These are phyloP conservation scores for Poa pratensis DNA, from an alignment of 176 grass and related monocot species.

Conservation along the genomic window DNA sequence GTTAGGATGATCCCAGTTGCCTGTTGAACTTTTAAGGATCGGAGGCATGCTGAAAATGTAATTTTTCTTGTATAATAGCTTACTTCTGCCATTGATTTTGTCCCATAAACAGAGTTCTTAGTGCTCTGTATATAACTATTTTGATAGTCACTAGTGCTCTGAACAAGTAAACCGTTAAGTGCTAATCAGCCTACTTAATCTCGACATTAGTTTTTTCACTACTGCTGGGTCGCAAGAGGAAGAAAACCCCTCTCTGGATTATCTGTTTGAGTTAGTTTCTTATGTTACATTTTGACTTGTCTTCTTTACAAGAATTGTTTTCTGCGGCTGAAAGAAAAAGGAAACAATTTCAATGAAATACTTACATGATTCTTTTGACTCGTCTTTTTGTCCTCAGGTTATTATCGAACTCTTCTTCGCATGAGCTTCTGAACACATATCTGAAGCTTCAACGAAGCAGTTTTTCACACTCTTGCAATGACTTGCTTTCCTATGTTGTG, in stretches of 20 bases:
- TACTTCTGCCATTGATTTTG: not conserved
- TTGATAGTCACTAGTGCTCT: not conserved
- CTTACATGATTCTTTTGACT: not conserved
- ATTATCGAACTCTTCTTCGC: not conserved
- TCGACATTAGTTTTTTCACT: not conserved
- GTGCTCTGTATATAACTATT: no score
- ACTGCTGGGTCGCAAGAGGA: not conserved
- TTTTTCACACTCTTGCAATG: slow-evolving; percentile 35
- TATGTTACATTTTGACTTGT: not conserved
- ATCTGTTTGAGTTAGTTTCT: not conserved
- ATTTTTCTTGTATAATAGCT: not conserved
- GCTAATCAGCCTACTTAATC: not conserved
- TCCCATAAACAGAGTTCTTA: no score
- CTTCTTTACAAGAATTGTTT: not conserved
- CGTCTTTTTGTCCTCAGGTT: slow-evolving; percentile 32
- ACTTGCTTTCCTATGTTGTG: slow-evolving; percentile 46
- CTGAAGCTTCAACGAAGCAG: slow-evolving; percentile 29
- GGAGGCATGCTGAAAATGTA: not conserved
- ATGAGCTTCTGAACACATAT: slow-evolving; percentile 27
- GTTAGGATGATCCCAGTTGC: not conserved
- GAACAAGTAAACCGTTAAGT: not conserved
- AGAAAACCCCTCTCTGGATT: not conserved
- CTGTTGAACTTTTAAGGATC: slow-evolving; percentile 3
- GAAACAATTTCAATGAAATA: not conserved
- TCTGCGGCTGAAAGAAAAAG: not conserved